These are phyloP conservation scores for Cladosporium austrohemisphaericum DNA, from an alignment of 2,329 filamentous ascomycete genomes.

Conservation along the genomic window DNA sequence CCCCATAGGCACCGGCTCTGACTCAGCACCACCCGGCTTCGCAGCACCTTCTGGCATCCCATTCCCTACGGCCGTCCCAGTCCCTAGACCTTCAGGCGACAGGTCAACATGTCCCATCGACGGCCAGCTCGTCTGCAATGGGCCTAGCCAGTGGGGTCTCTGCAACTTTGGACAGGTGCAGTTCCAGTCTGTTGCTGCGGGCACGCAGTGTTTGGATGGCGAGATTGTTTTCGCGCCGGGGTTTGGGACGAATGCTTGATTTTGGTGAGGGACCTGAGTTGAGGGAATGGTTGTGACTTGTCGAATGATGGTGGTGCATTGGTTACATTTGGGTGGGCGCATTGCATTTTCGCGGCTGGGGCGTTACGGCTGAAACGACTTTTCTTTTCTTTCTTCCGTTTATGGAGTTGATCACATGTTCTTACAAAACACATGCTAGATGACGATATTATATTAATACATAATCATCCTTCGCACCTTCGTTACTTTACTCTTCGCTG, in stretches of 20 bases:
- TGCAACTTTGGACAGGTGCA: conserved; percentile 42
- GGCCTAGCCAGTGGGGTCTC: conserved; percentile 38
- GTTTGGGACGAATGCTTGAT: conserved; percentile 7
- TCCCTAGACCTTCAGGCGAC: background rate
- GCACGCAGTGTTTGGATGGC: conserved; percentile 37
- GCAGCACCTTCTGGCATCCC: background rate
- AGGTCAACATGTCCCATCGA: conserved; percentile 29
- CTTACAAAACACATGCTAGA: no score
- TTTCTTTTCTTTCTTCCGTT: no score
- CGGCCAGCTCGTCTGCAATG: conserved; percentile 40
- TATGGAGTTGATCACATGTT: no score
- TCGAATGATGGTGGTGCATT: no score
- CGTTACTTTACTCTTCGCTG: no score
- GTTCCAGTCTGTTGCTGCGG: conserved; percentile 40
- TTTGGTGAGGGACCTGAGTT: background rate
- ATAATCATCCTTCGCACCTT: no score
- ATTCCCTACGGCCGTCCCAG: conserved; percentile 3
- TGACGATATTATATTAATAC: no score
- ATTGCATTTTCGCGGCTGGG: no score
- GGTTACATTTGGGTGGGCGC: no score
- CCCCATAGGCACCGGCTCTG: background rate
- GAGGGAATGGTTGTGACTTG: background rate
- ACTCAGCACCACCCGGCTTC: background rate
- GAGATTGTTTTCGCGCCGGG: conserved; percentile 18
- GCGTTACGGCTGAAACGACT: no score